Evolutionary conservation across 805 yeast genomes (phyloP).

Genomic region (Alloascoidea hylecoeti): DNA sequence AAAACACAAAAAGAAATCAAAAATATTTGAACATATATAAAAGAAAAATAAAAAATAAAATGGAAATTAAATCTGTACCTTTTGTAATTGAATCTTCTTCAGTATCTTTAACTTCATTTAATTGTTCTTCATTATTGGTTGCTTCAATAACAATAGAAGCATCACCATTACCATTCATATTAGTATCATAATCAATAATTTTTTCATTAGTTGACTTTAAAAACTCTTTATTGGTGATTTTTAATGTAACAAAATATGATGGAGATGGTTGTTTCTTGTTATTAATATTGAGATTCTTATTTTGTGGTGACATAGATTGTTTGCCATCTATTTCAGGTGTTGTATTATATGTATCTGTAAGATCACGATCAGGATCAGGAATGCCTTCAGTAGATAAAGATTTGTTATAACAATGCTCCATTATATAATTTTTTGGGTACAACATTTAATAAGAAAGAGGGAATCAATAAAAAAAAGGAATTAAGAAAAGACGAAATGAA

Average conservation of each 20-base stretch:
- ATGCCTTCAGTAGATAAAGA: too few species aligned
- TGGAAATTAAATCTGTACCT: slow-evolving; percentile 1
- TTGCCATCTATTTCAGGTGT: too few species aligned
- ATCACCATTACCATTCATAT: neutral
- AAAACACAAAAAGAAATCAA: neutral
- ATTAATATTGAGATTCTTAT: neutral
- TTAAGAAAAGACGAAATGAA: too few species aligned
- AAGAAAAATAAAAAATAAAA: neutral
- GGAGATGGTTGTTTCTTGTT: neutral
- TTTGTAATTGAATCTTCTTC: neutral
- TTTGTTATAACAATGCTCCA: too few species aligned
- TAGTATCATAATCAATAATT: neutral
- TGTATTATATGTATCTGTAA: too few species aligned
- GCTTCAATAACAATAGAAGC: too few species aligned
- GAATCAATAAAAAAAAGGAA: too few species aligned
- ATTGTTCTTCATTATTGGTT: neutral
- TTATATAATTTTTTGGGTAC: too few species aligned
- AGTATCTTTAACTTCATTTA: neutral
- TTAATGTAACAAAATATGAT: neutral
- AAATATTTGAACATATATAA: neutral
- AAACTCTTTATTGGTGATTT: neutral
- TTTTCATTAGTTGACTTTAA: neutral
- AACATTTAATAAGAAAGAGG: too few species aligned
- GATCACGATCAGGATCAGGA: too few species aligned
- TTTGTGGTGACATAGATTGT: too few species aligned